Evolutionary conservation across 331 rosid genomes (phyloP), one percentile per base, ranked within the genome.

Genomic region (Malus hybrid): DNA sequence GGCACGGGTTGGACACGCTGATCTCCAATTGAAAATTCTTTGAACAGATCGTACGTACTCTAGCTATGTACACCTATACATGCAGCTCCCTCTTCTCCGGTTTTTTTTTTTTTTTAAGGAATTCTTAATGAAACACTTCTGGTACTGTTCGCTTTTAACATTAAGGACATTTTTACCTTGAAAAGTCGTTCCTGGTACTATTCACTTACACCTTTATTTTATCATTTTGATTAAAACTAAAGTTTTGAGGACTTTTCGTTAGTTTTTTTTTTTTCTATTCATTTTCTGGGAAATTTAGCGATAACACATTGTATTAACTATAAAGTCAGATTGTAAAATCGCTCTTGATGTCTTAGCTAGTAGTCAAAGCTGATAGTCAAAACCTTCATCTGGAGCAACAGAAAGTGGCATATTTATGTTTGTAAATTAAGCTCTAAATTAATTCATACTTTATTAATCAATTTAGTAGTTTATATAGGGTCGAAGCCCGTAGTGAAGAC

Each of bases 1-100:
- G 83, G 89, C 85, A 59, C 85, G 33, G 69, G 89, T 85, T 78
- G 97, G 98, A 56, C 82, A 82, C 75, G 85, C 96, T 7, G 81
- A 90, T 63, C 96, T 90, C 54, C 89, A 88, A 22, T 74, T 93
- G 81, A 90, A 79, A 84, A 79, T 93, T 34, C 81, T 88, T 74
- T 92, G 97, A 92, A 54, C 46, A 48, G 34, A 73, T 42, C 5
- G 13, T 39, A 39, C 46, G 46, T 36, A 36, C 44, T 36, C 44
- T 9, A 36, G 0, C 4, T 2, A 9, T 36, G 42, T 36, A 36
- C 11, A 2, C 44, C 44, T 39, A 7, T 36, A 39, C 46, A 39
- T 39, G 46, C 46, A 39, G 46, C 46, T 9, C 12, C 46, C 46
- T 39, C 46, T 39, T 39, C 44, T 5, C 27, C 3, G 12, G 46